Base-by-base conservation (phyloP, 768 basidiomycete species). In the Symmetrospora coprosmae region DNA sequence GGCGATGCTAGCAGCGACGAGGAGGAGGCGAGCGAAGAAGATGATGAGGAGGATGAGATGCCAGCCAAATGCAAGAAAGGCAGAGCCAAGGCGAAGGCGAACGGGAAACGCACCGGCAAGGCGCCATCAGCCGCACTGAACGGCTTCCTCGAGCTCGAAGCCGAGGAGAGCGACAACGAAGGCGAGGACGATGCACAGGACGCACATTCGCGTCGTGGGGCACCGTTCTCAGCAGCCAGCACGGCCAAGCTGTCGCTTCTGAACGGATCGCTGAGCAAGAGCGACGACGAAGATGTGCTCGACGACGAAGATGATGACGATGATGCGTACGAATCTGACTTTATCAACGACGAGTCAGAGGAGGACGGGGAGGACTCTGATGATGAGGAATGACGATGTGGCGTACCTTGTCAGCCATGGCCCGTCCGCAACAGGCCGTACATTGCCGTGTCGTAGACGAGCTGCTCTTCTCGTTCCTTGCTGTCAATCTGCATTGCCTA, bases 11-110 rank as follows among this genome's bases (percentile, higher is more conserved):
- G 66, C 19, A 64, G 61, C 41, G 67, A 65, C 31, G 70, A 68
- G 40, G 64, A 63, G 1, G 64, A 64, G 9, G 55, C 19, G 63
- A 65, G 63, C 9, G 66, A 66, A 25, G 67, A 60, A 11, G 69
- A 68, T 30, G 68, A 68, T 2, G 63, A 63, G 6, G 61, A 86
- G 68, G 84, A 86, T 67, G 78, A 86, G 19, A n/a, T n/a, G n/a
- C n/a, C n/a, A n/a, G n/a, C n/a, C n/a, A n/a, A n/a, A n/a, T n/a
- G n/a, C n/a, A n/a, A n/a, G n/a, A n/a, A n/a, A n/a, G n/a, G n/a
- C n/a, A n/a, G n/a, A n/a, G n/a, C n/a, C n/a, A n/a, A n/a, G n/a
- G n/a, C n/a, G n/a, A n/a, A n/a, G n/a, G n/a, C n/a, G n/a, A n/a
- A n/a, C n/a, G n/a, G n/a, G n/a, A n/a, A n/a, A n/a, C n/a, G n/a